phyloP scores from a whole-genome alignment of 805 yeast genomes.

The Candida montana region DNA sequence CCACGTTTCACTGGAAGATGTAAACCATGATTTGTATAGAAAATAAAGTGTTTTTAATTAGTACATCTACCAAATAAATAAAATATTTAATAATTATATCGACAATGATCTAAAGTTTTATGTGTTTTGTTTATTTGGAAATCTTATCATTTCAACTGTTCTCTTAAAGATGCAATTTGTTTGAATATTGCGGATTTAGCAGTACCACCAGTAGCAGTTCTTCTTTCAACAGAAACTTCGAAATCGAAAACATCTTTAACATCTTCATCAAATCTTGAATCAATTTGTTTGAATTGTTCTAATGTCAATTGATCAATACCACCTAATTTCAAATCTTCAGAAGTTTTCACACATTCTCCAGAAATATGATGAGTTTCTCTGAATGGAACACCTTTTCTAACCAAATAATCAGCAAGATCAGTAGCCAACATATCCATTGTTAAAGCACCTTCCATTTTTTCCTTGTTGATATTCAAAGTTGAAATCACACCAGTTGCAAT shows the following conservation, averaged over 20 bases:
- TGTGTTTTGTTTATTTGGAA: no score
- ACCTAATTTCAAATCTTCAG: conserved; percentile 69
- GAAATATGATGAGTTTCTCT: conserved; percentile 99
- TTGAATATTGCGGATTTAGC: conserved; percentile 83
- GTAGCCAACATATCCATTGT: conserved; percentile 99
- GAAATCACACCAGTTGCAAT: conserved; percentile 97
- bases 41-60: background rate
- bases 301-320: conserved; percentile 84
- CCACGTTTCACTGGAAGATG: conserved; percentile 99
- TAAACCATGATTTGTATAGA: conserved; percentile 76
- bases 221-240: conserved; percentile 92
- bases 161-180: conserved; percentile 46
- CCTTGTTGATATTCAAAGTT: conserved; percentile 67
- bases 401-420: conserved; percentile 95
- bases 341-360: conserved; percentile 91
- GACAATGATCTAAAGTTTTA: conserved; percentile 4
- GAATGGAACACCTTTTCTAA: conserved; percentile 96
- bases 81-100: background rate
- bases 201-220: conserved; percentile 96
- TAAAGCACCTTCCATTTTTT: conserved; percentile 78
- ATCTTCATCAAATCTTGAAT: conserved; percentile 72
- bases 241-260: conserved; percentile 84
- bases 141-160: conserved; percentile 27
- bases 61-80: background rate
- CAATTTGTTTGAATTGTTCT: conserved; percentile 76